Percentiles rank a stretch among this genome's conserved stretches.
phyloP scores from a whole-genome alignment of 2,329 filamentous ascomycete genomes.

The Capronia epimyces region DNA sequence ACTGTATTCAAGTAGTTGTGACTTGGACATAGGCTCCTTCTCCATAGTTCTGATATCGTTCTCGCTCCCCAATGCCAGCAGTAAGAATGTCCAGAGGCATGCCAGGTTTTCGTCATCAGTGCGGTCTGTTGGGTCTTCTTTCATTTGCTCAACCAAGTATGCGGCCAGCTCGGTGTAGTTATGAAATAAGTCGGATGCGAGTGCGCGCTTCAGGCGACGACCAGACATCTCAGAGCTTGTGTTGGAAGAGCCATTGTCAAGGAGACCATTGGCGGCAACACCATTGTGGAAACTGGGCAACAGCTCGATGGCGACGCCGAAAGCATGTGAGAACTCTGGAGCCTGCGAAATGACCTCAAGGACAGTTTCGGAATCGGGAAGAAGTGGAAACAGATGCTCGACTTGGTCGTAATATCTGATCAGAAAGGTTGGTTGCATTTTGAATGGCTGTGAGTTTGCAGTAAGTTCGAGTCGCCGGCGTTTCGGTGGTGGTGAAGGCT shows the following conservation, averaged over 20 bases:
- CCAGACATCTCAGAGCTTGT: constrained; percentile 1
- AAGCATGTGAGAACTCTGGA: constrained; percentile 10
- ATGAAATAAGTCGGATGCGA: constrained; percentile 4
- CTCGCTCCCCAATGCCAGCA: constrained; percentile 16
- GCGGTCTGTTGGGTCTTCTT: background rate
- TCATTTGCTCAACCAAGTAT: constrained; percentile 5
- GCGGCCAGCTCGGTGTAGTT: constrained; percentile 11
- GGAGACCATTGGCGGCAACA: constrained; percentile 12
- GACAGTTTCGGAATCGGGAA: constrained; percentile 20
- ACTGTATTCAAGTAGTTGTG: constrained; percentile 4
- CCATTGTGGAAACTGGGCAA: constrained; percentile 2
- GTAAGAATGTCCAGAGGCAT: constrained; percentile 17
- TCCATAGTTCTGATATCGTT: constrained; percentile 17
- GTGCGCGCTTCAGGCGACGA: background rate
- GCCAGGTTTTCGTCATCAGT: constrained; percentile 15
- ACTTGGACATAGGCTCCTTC: constrained; percentile 1
- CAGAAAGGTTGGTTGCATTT: constrained; percentile 7
- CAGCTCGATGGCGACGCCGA: constrained; percentile 12
- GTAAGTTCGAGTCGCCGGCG: constrained; percentile 14
- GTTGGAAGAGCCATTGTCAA: constrained; percentile 3
- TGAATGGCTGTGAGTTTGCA: constrained; percentile 6
- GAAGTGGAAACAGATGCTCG: constrained; percentile 24
- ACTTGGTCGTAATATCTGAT: constrained; percentile 23
- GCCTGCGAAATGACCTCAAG: constrained; percentile 5
- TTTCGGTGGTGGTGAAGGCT: constrained; percentile 16